phyloP scores from a whole-genome alignment of 2,329 filamentous ascomycete genomes.

The Penicillium brasilianum region DNA sequence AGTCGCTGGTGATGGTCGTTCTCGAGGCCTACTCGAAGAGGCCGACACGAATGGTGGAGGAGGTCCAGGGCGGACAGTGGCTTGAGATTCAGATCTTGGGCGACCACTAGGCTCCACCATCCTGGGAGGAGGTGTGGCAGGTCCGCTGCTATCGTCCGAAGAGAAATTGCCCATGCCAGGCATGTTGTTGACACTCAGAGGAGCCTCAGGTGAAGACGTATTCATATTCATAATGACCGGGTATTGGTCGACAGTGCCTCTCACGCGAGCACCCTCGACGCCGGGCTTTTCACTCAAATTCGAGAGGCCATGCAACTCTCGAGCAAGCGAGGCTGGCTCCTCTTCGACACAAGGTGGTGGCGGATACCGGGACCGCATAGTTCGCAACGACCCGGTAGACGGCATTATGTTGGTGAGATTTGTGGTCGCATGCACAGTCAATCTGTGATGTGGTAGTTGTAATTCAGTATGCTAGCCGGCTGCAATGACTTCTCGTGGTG shows the following conservation, averaged over 20 bases:
- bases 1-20: slow-evolving; percentile 5
- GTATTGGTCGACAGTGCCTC: slow-evolving; percentile 52
- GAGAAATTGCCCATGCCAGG: slow-evolving; percentile 31
- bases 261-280: slow-evolving; percentile 38
- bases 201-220: slow-evolving; percentile 20
- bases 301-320: slow-evolving; percentile 44
- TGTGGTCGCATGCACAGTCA: slow-evolving; percentile 18
- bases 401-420: slow-evolving; percentile 25
- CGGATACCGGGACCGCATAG: slow-evolving; percentile 43
- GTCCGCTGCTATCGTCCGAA: slow-evolving; percentile 37
- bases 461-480: slow-evolving; percentile 27
- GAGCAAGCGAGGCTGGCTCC: slow-evolving; percentile 48
- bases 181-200: slow-evolving; percentile 22
- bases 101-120: slow-evolving; percentile 23
- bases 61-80: neutral
- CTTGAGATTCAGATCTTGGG: neutral
- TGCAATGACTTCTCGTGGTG: slow-evolving; percentile 25
- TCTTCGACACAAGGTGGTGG: slow-evolving; percentile 54
- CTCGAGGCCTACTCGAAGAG: slow-evolving; percentile 19
- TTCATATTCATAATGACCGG: slow-evolving; percentile 48
- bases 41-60: slow-evolving; percentile 9
- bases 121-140: slow-evolving; percentile 32
- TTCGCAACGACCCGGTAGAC: slow-evolving; percentile 21
- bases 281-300: slow-evolving; percentile 39
- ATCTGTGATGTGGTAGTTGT: slow-evolving; percentile 1